Base-by-base conservation (phyloP, 2,329 filamentous ascomycete genomes). In the Tolypocladium album region DNA sequence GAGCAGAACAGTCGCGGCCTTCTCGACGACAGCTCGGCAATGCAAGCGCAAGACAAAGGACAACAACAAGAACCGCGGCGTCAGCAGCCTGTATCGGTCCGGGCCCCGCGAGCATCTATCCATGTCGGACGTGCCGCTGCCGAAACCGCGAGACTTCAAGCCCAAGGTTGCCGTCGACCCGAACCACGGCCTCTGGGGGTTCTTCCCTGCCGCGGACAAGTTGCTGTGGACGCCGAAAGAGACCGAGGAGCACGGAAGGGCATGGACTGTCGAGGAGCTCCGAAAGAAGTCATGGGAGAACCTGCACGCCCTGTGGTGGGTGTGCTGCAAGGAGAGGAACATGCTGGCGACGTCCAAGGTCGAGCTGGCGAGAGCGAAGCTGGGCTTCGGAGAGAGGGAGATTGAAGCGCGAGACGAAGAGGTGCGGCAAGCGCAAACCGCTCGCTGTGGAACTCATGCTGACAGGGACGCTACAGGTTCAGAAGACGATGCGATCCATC, bases 241-340 rank as follows among this genome's bases (percentile, higher is more conserved):
- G 65, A 85, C 89, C 60, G 72, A 79, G 57, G 78, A 83, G 64
- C 88, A 94, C 73, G 94, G 94, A 20, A 84, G 94, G 59, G 79
- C 85, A 36, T 99, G 94, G 94, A 86, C 82, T 13, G 86, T 89
- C 9, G 84, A 90, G 75, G 94, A 99, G 78, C 79, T 99, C 69
- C 84, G 92, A 64, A 81, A 83, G 64, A 97, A 97, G 77, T 91
- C 88, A 64, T 99, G 92, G 90, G 90, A 96, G 63, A 92, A 97
- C 73, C 77, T 99, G 67, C 92, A 97, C 74, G 79, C 81, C 63
- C 80, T 99, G 69, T 99, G 93, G 92, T 99, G 92, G 91, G 84
- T 92, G 59, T 97, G 94, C 72, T 83, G 88, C 62, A 92, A 90
- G 77, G 94, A 99, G 78, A 82, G 89, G 68, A 99, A 99, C 76